Percentiles rank a stretch among this genome's conserved stretches.
phyloP scores from a whole-genome alignment of 2,329 filamentous ascomycete genomes.

The Epicoccum nigrum region DNA sequence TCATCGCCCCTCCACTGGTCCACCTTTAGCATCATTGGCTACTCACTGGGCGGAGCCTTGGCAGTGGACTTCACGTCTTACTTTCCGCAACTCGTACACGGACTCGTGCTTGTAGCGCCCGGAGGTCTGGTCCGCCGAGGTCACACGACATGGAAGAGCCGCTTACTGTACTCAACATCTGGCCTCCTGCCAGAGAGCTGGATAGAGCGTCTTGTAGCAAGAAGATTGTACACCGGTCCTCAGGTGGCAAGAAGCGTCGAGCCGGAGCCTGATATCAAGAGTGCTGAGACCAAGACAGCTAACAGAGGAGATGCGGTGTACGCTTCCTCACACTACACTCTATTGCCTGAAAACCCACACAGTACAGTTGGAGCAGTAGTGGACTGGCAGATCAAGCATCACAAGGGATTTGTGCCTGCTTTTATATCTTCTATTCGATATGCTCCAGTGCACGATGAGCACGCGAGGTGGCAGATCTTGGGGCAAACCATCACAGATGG shows the following conservation, averaged over 20 bases:
- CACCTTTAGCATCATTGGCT: constrained; percentile 75
- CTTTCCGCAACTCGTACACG: constrained; percentile 71
- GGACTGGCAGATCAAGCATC: constrained; percentile 70
- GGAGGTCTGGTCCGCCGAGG: constrained; percentile 73
- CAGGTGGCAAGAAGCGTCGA: constrained; percentile 30
- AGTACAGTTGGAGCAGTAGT: constrained; percentile 68
- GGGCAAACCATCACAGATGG: constrained; percentile 47
- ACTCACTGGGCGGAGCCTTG: constrained; percentile 80
- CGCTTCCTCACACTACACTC: constrained; percentile 26
- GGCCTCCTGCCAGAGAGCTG: constrained; percentile 66
- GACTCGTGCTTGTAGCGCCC: constrained; percentile 78
- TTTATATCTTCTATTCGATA: constrained; percentile 74
- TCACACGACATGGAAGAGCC: constrained; percentile 66
- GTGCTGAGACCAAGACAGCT: constrained; percentile 20
- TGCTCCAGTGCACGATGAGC: constrained; percentile 71
- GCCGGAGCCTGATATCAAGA: constrained; percentile 31
- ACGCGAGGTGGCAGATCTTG: constrained; percentile 66
- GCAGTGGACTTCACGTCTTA: constrained; percentile 71
- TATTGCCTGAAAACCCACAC: constrained; percentile 59
- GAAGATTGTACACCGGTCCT: constrained; percentile 39
- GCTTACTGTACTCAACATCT: constrained; percentile 66
- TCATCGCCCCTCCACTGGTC: constrained; percentile 65
- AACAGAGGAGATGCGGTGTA: constrained; percentile 28
- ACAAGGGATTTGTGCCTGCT: constrained; percentile 70
- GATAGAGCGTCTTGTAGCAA: constrained; percentile 53